Evolutionary conservation across 2,329 filamentous ascomycete genomes (phyloP), one percentile per base, ranked within the genome.

Genomic region (Fusarium denticulatum): DNA sequence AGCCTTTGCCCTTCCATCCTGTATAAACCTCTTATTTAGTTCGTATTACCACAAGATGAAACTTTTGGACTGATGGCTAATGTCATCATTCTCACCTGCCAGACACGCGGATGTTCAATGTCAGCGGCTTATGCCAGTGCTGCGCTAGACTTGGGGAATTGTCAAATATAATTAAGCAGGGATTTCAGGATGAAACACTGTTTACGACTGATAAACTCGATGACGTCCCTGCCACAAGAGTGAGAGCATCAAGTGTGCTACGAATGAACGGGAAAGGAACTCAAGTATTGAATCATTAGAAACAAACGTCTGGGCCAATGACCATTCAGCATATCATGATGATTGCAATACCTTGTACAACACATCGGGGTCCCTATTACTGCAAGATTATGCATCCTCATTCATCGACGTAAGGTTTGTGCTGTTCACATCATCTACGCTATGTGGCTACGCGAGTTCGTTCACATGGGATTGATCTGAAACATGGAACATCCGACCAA

Each of bases 401-500:
- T 36, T 60, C 36, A 45, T 28, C 14, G 43, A 59, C 42, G 26
- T 20, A 40, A 67, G 20, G 36, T 45, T 67, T 67, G 9, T 30
- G n/a, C 28, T 32, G 45, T 36, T 47, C 40, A 40, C 40, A 58
- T 65, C 39, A 64, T 37, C 34, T 39, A 34, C 30, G 28, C 55
- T 49, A 28, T 58, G 40, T 46, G 40, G 55, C 55, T 47, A 22
- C 30, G 39, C 16, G 32, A 10, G 40, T 11, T 58, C 40, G 28
- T 58, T 59, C 62, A 64, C 67, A 61, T 68, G 49, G 24, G 24
- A 46, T 58, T 61, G 52, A 74, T 68, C 63, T 71, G 67, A 64
- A 74, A 74, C 71, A 64, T 71, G 55, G 67, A 68, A 71, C 59
- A 72, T 58, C 36, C 50, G 69, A 60, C 47, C 45, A 45, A 43